A percentile compares a stretch with the other conserved stretches of the same genome.
These are phyloP conservation scores for Salix suchowensis DNA, from an alignment of 345 rosid species.

Conservation along the genomic window DNA sequence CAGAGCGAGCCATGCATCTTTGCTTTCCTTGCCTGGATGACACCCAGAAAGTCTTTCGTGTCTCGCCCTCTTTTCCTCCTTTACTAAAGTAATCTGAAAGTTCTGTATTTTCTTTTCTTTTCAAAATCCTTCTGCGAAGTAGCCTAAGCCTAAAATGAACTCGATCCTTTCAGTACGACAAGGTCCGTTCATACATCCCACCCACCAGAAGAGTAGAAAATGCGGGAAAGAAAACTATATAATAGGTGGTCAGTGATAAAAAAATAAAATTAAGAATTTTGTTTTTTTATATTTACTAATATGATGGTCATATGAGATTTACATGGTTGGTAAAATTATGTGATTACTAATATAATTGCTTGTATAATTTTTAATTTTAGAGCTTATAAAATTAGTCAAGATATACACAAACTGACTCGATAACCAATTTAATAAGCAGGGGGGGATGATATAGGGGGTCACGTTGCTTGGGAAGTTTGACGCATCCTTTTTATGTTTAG, in stretches of 20 bases:
- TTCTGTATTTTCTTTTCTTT: neutral
- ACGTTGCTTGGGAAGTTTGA: neutral
- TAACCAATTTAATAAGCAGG: no score
- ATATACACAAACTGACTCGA: fast-evolving
- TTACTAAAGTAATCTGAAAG: neutral
- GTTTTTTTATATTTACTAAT: no score
- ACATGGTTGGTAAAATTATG: no score
- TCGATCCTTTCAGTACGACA: no score
- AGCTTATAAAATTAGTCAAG: no score
- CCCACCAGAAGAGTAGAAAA: no score
- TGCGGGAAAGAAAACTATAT: no score
- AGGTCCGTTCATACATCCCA: no score
- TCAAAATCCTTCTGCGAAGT: neutral
- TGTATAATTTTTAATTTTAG: no score
- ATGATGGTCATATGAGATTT: fast-evolving
- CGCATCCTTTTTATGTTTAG: neutral
- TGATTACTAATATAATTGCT: no score
- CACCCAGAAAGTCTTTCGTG: neutral
- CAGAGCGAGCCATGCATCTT: neutral
- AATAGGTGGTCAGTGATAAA: no score
- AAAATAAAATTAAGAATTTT: fast-evolving
- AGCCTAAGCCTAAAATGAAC: neutral
- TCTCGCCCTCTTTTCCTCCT: neutral
- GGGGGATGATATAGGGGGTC: neutral
- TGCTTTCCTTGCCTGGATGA: neutral